Conservation (phyloP, 257 asterid genomes). For the Gentiana straminea region DNA sequence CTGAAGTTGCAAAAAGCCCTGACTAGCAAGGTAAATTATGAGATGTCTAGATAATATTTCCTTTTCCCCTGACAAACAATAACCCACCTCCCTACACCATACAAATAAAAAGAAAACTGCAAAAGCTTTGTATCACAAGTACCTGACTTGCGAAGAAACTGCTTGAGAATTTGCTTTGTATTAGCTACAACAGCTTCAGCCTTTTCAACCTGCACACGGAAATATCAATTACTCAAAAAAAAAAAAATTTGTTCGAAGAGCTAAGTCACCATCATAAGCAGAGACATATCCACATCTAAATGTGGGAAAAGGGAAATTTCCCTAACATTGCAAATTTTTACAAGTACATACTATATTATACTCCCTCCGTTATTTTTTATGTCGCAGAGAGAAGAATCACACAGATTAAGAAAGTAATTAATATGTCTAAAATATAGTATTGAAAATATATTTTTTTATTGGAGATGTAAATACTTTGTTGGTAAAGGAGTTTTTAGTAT, state of each 20-base stretch:
- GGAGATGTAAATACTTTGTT: no score
- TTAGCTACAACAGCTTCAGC: slow-evolving; percentile 94
- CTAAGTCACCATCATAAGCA: slow-evolving; percentile 8
- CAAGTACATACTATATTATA: no score
- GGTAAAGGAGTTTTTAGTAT: no score
- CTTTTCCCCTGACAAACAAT: no score
- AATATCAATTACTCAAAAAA: not conserved
- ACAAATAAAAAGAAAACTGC: not conserved
- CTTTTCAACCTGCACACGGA: slow-evolving; percentile 47
- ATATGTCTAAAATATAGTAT: no score
- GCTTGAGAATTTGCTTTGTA: slow-evolving; percentile 81
- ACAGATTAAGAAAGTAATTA: no score
- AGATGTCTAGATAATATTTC: no score
- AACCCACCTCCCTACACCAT: not conserved
- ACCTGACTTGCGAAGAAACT: slow-evolving; percentile 76
- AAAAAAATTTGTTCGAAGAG: slow-evolving; percentile 6
- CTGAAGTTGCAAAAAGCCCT: not conserved
- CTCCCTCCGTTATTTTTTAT: no score
- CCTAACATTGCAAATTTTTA: no score
- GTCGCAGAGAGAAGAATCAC: no score
- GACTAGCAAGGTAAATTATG: not conserved
- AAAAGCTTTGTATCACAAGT: slow-evolving; percentile 29
- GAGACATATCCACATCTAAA: not conserved
- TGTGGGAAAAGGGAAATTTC: slow-evolving; percentile 2
- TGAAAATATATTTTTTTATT: no score